phyloP scores from a whole-genome alignment of 257 asterid genomes.

The Cynanchum wilfordii region DNA sequence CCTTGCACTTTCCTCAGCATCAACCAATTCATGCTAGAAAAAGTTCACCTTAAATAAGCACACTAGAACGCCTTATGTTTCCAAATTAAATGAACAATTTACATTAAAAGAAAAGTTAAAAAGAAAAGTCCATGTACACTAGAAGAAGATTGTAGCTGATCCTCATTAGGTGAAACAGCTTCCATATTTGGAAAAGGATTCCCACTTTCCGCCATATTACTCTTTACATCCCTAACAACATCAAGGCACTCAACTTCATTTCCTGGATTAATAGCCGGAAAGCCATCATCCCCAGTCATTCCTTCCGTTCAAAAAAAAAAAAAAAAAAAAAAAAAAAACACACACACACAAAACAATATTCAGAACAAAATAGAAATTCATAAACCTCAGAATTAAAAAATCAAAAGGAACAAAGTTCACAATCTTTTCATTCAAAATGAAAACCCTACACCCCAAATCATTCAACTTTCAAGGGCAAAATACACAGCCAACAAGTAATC shows the following conservation, averaged over 20 bases:
- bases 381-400: neutral
- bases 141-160: slow-evolving; percentile 10
- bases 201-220: slow-evolving; percentile 5
- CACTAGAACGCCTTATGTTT: neutral
- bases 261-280: neutral
- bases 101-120: neutral
- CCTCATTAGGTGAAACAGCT: slow-evolving; percentile 12
- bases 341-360: neutral
- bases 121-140: slow-evolving; percentile 13
- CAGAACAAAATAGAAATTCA: neutral
- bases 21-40: slow-evolving; percentile 46
- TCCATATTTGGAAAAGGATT: slow-evolving; percentile 1
- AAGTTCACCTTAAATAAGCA: slow-evolving; percentile 14
- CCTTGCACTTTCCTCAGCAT: slow-evolving; percentile 32
- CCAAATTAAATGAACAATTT: neutral
- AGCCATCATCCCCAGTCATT: slow-evolving; percentile 9
- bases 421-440: neutral
- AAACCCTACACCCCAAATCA: neutral
- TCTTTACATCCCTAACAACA: neutral
- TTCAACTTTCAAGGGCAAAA: slow-evolving; percentile 6
- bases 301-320: neutral
- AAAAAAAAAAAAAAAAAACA: too few relatives aligned
- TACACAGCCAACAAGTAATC: neutral
- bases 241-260: slow-evolving; percentile 12
- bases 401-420: neutral